These are phyloP conservation scores for Fusarium sp. DNA, from an alignment of 2,329 filamentous ascomycete species.

Conservation along the genomic window DNA sequence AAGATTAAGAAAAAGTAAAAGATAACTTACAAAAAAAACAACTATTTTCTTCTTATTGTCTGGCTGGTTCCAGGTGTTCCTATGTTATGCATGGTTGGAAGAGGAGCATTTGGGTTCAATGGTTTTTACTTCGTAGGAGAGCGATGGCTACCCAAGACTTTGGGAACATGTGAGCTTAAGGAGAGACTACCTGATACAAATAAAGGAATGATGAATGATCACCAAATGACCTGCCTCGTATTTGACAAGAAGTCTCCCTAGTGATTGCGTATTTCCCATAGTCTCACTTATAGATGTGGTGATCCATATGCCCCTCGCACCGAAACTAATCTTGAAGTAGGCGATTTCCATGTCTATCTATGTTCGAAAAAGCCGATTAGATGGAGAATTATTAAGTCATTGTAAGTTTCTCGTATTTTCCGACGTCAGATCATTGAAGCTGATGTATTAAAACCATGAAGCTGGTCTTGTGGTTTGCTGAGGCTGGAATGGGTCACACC, in stretches of 20 bases:
- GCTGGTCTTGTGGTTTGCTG: conserved; percentile 29
- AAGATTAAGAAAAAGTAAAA: conserved; percentile 18
- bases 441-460: conserved; percentile 26
- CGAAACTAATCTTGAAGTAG: not conserved
- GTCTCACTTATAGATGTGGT: conserved; percentile 12
- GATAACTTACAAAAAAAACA: conserved; percentile 25
- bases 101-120: conserved; percentile 51
- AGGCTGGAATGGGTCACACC: conserved; percentile 53
- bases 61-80: conserved; percentile 54
- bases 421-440: not conserved
- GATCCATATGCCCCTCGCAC: not conserved
- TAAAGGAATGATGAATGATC: conserved; percentile 48
- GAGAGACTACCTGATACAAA: conserved; percentile 47
- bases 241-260: conserved; percentile 28
- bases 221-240: conserved; percentile 32
- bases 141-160: conserved; percentile 48
- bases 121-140: conserved; percentile 51
- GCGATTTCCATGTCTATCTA: not conserved
- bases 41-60: conserved; percentile 40
- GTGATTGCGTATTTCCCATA: conserved; percentile 18
- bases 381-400: not conserved
- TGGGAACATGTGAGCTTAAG: conserved; percentile 51
- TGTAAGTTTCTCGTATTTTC: conserved; percentile 1
- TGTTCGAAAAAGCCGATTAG: conserved; percentile 2
- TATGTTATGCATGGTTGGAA: conserved; percentile 51